A percentile compares a stretch with the other conserved stretches of the same genome.
phyloP scores from a whole-genome alignment of 2,329 filamentous ascomycete genomes.

The Thielaviopsis ethacetica region DNA sequence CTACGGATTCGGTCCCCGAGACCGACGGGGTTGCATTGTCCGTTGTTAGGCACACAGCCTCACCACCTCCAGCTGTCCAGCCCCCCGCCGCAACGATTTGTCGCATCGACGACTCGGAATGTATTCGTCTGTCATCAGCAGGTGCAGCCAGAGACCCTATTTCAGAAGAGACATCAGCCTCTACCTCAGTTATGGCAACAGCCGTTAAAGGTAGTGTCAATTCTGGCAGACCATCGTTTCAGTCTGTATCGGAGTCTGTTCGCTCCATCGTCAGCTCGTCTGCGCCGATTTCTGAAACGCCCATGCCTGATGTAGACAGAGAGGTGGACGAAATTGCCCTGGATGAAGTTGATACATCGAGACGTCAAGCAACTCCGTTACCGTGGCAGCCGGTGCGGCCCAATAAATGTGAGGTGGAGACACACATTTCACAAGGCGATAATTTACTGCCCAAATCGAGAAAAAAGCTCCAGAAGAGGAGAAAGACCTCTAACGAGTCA shows the following conservation, averaged over 20 bases:
- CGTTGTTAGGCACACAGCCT: neutral
- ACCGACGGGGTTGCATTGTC: neutral
- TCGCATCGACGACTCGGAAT: neutral
- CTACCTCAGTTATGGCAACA: neutral
- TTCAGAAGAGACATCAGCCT: neutral
- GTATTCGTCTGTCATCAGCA: neutral
- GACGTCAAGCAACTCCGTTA: neutral
- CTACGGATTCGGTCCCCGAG: neutral
- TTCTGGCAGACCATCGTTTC: conserved; percentile 8
- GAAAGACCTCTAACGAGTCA: neutral
- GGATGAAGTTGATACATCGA: neutral
- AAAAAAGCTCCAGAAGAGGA: conserved; percentile 1
- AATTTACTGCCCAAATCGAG: neutral
- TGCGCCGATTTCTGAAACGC: conserved; percentile 8
- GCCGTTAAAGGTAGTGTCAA: conserved; percentile 9
- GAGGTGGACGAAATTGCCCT: neutral
- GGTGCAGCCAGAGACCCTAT: neutral
- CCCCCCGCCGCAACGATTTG: neutral
- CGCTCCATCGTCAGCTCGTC: conserved; percentile 7
- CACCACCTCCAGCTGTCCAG: neutral
- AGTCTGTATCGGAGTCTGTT: conserved; percentile 7
- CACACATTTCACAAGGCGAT: neutral
- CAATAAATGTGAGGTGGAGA: neutral
- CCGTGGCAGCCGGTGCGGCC: neutral
- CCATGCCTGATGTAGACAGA: neutral